Percentiles rank a stretch among this genome's conserved stretches.
These are phyloP conservation scores for Lipomyces orientalis DNA, from an alignment of 805 yeast species.

Conservation along the genomic window DNA sequence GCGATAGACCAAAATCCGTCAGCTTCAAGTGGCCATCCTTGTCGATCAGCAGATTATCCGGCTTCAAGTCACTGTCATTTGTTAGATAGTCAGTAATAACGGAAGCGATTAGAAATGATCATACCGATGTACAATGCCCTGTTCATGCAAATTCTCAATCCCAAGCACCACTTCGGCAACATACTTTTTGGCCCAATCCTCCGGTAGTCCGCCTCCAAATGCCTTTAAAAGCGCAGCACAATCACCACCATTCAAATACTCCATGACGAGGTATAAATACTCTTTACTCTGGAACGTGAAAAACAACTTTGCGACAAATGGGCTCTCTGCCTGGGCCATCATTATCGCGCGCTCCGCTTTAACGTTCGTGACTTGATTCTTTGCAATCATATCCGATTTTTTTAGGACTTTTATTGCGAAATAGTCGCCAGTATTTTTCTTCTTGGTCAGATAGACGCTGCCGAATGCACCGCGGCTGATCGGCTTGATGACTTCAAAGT, in stretches of 20 bases:
- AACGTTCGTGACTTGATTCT: constrained; percentile 93
- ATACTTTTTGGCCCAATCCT: constrained; percentile 79
- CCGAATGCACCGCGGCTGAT: constrained; percentile 98
- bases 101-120: not conserved
- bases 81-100: not conserved
- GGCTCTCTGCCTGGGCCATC: constrained; percentile 94
- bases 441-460: constrained; percentile 83
- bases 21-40: constrained; percentile 85
- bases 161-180: constrained; percentile 90
- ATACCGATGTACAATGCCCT: constrained; percentile 84
- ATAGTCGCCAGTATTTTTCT: constrained; percentile 88
- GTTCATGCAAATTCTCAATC: constrained; percentile 82
- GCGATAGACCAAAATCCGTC: constrained; percentile 92
- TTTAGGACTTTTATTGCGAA: constrained; percentile 92
- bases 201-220: constrained; percentile 78
- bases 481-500: constrained; percentile 89
- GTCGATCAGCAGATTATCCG: constrained; percentile 90
- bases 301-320: constrained; percentile 87
- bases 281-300: constrained; percentile 89
- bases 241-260: constrained; percentile 94
- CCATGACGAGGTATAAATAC: constrained; percentile 92
- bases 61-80: constrained; percentile 72
- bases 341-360: constrained; percentile 95
- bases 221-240: constrained; percentile 82
- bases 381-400: constrained; percentile 95